Conservation (phyloP, 306 rosid species). For the apple (Malus domestica) region ASM211411v1 NC_041801.1:16039501-16040000, state of each 20-base stretch:
- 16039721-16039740: neutral
- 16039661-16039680: neutral
- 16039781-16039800: slow-evolving; percentile 66
- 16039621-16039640: neutral
- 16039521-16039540: neutral
- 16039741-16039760: neutral
- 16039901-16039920: slow-evolving; percentile 20
- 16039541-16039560: slow-evolving; percentile 3
- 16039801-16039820: slow-evolving; percentile 77
- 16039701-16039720: neutral
- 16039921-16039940: slow-evolving; percentile 39
- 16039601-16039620: neutral
- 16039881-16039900: slow-evolving; percentile 1
- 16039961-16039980: slow-evolving; percentile 54
- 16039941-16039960: slow-evolving; percentile 53
- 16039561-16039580: neutral
- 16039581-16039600: neutral
- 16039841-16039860: slow-evolving; percentile 48
- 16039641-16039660: neutral
- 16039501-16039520: neutral
- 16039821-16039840: slow-evolving; percentile 59
- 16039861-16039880: slow-evolving; percentile 31
- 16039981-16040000: slow-evolving; percentile 5
- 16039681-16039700: neutral
- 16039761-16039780: slow-evolving; percentile 22